Evolutionary conservation across 2,329 filamentous ascomycete genomes (phyloP), one percentile per base, ranked within the genome.

Genomic region (Chaetothyriales sp.): DNA sequence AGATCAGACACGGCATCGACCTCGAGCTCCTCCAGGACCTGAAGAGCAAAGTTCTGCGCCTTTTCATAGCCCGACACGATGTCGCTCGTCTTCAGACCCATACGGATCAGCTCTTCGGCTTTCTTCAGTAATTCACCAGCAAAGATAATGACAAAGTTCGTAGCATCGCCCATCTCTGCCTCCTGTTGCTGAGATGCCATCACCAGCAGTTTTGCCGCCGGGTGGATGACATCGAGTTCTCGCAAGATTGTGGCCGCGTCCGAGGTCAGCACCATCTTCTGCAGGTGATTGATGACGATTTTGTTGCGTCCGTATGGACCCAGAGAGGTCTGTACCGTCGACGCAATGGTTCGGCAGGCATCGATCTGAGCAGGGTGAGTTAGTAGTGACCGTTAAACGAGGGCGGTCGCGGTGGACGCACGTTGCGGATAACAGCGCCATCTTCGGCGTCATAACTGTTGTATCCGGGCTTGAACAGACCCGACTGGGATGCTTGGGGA

Each of bases 121-220:
- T 98, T 96, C 73, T 86, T 88, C 62, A 98, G 75, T 63, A 98
- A 75, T 74, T 98, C 92, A 58, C 93, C 92, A 4, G 92, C 92
- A 55, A 98, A 75, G 50, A 98, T 78, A 64, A 98, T 96, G 62
- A 98, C 92, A 67, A 98, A 72, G 71, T 98, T 98, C 52, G 92
- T 98, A 51, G 86, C 92, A 71, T 98, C 93, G 53, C 92, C 92
- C 86, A 98, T 95, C 79, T 98, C 92, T 43, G 89, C 81, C 70
- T 98, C 93, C 72, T 98, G 93, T 73, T 98, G 92, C 71, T 98
- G 92, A 68, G 85, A 90, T 55, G 92, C 90, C 93, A 98, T 98
- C 62, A 98, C 92, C 49, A 98, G 75, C 58, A 98, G 77, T 74
- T 98, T 98, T 48, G 92, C 93, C 52, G 92, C 92, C 56, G 93